These are phyloP conservation scores for Penicillium steckii DNA, from an alignment of 495 filamentous ascomycete genomes.

Conservation along the genomic window DNA sequence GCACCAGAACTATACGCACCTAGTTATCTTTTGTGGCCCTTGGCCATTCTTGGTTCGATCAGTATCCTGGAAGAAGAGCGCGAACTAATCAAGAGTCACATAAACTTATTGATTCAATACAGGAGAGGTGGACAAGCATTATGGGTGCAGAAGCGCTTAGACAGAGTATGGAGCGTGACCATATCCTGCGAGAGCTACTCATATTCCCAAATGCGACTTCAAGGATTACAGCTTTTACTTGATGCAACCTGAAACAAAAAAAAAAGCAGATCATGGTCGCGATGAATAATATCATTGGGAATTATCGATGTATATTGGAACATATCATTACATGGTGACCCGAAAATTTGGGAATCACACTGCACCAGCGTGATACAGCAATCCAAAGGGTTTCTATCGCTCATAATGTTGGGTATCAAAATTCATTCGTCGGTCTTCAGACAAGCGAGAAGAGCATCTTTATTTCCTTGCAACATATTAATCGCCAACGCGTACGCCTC, in stretches of 20 bases:
- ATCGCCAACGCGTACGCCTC: slow-evolving; percentile 33
- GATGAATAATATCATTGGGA: too few species aligned
- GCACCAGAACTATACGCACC: slow-evolving; percentile 1
- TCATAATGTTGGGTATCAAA: background rate
- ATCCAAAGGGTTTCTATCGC: background rate
- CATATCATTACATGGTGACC: too few species aligned
- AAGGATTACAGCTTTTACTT: slow-evolving; percentile 4
- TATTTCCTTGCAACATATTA: slow-evolving; percentile 14
- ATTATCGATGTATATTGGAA: too few species aligned
- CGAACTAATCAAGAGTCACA: background rate
- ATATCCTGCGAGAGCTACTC: background rate
- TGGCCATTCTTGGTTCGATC: slow-evolving; percentile 8
- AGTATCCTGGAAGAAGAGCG: background rate
- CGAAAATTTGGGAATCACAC: too few species aligned
- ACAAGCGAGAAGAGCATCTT: background rate
- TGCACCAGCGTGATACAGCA: too few species aligned
- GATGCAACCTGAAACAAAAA: slow-evolving; percentile 1
- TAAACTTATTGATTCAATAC: background rate
- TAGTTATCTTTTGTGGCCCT: slow-evolving; percentile 11
- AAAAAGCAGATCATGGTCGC: background rate
- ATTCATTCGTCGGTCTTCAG: background rate
- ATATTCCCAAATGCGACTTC: background rate
- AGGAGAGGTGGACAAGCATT: slow-evolving; percentile 7
- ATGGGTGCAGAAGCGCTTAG: slow-evolving; percentile 6
- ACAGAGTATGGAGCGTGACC: slow-evolving; percentile 3